A percentile compares a stretch with the other conserved stretches of the same genome.
phyloP scores from a whole-genome alignment of 2,329 filamentous ascomycete genomes.

The Magnaporthiopsis poae region DNA sequence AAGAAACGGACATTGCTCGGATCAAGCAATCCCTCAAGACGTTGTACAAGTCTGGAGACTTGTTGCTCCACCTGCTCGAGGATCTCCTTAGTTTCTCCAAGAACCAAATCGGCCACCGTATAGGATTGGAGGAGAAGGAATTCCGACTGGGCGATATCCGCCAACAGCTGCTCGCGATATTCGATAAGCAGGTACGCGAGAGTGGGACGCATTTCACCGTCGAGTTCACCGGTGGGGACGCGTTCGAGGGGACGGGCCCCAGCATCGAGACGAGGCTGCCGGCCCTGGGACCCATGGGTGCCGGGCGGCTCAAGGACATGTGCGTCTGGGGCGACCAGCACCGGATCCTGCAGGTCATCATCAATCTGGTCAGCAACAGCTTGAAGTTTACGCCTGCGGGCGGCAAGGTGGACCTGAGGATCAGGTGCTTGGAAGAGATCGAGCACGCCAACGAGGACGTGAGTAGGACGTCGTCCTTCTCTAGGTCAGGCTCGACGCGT shows the following conservation, averaged over 20 bases:
- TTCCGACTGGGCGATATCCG: constrained; percentile 77
- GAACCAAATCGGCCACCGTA: constrained; percentile 80
- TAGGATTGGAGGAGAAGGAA: constrained; percentile 73
- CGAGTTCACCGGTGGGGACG: constrained; percentile 48
- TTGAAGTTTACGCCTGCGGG: constrained; percentile 78
- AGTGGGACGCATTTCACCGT: constrained; percentile 65
- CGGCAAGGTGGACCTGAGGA: constrained; percentile 65
- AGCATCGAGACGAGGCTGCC: constrained; percentile 34
- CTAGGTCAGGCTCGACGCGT: constrained; percentile 33
- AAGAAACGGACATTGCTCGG: constrained; percentile 67
- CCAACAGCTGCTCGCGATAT: constrained; percentile 74
- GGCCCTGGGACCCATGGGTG: constrained; percentile 52
- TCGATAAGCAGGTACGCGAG: constrained; percentile 80
- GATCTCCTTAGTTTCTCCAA: constrained; percentile 89
- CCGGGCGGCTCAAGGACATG: constrained; percentile 70
- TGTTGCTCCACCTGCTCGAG: constrained; percentile 75
- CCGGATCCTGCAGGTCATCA: constrained; percentile 82
- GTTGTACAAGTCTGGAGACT: constrained; percentile 75
- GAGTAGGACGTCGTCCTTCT: constrained; percentile 44
- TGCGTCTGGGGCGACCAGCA: constrained; percentile 88
- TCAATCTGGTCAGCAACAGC: constrained; percentile 85
- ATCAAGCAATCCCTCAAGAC: constrained; percentile 78
- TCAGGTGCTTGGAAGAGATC: constrained; percentile 60
- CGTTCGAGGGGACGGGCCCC: constrained; percentile 15
- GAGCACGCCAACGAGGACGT: constrained; percentile 30